phyloP scores from a whole-genome alignment of 371 early-diverging fungal species.

The Apophysomyces elegans region DNA sequence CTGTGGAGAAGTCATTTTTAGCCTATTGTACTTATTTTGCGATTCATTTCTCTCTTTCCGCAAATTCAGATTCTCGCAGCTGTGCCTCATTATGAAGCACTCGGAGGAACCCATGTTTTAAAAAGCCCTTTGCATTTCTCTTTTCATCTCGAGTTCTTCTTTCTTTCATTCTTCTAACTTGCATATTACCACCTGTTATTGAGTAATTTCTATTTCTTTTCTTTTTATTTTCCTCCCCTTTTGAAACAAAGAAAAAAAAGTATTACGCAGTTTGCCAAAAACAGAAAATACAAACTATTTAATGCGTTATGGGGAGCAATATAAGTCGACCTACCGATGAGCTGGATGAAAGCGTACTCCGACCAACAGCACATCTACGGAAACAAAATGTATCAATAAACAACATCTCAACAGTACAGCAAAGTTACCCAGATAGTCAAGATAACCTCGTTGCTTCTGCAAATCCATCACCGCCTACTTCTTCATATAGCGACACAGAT shows the following conservation, averaged over 20 bases:
- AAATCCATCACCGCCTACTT: background rate
- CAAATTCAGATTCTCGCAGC: too few relatives aligned
- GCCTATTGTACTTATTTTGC: background rate
- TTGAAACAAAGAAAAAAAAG: background rate
- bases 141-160: background rate
- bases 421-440: background rate
- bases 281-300: background rate
- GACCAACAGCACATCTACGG: constrained; percentile 2
- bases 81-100: constrained; percentile 7
- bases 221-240: background rate
- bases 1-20: constrained; percentile 6
- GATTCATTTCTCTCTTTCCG: background rate
- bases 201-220: background rate
- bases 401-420: background rate
- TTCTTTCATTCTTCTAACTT: background rate
- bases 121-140: background rate
- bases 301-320: background rate
- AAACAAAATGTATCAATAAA: background rate
- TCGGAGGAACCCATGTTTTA: background rate
- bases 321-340: constrained; percentile 4
- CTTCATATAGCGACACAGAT: background rate
- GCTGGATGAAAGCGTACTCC: constrained; percentile 1
- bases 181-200: too few relatives aligned
- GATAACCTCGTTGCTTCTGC: background rate
- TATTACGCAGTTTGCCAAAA: background rate